Evolutionary conservation across 2,329 filamentous ascomycete genomes (phyloP), one percentile per base, ranked within the genome.

Genomic region (Fusarium poae): DNA sequence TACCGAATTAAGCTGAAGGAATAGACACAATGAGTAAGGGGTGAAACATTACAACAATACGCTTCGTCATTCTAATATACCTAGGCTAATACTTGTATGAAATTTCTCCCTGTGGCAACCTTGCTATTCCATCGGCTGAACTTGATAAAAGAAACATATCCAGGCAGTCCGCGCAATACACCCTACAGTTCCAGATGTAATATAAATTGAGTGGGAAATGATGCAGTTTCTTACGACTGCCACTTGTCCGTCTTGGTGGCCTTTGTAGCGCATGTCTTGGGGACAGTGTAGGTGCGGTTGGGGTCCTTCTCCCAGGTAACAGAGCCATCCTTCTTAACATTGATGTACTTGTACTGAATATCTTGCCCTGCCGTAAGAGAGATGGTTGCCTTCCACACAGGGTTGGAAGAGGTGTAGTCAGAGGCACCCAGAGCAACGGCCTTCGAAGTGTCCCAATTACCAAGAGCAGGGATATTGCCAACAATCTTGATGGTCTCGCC

Each of bases 321-420:
- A 0, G 79, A 80, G 1, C 88, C 86, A 70, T 86, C 83, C 1
- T 77, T 73, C 60, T 82, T 82, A 42, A 90, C 83, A 50, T 86
- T 85, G 71, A 93, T 85, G 74, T 88, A 93, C 80, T 93, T 92
- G 77, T 92, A 93, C 79, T 88, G 73, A 43, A 93, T 80, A 4
- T 77, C 79, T 48, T 82, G 81, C 4, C 89, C 90, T 0, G 87
- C 82, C 0, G 82, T 77, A 18, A 93, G 77, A 2, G 79, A 80
- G 29, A 92, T 74, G 0, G 84, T 85, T 0, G 77, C 82, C 45
- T 79, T 83, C 91, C 91, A 93, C 8, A 91, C 68, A 1, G 86
- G 88, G 71, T 90, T 87, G 34, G 76, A 78, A 3, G 79, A 71
- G 0, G 87, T 89, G 75, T 93, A 93, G 20, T 81, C 73, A 18